Conservation (phyloP, 2,329 filamentous ascomycete genomes). For the Sporothrix dimorphospora region DNA sequence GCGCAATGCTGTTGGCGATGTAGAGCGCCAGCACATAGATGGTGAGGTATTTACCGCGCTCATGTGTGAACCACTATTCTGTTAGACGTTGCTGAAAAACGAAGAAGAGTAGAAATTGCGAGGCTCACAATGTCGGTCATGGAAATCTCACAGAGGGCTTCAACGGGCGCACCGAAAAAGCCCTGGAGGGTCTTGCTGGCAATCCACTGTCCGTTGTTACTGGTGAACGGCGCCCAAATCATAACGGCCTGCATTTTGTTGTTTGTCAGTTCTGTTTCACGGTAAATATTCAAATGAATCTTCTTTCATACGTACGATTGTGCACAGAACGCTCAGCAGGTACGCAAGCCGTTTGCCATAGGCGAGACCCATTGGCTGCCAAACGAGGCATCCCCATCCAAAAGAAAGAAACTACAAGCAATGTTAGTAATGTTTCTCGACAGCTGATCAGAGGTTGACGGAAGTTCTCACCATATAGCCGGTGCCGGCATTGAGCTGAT, state of each 20-base stretch:
- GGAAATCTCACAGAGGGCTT: neutral
- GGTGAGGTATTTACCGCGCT: neutral
- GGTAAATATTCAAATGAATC: too few species aligned
- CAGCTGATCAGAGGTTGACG: too few species aligned
- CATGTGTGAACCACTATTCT: neutral
- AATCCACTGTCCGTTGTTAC: slow-evolving; percentile 2
- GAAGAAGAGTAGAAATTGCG: too few species aligned
- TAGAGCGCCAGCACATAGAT: neutral
- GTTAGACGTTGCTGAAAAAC: neutral
- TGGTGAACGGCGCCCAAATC: neutral
- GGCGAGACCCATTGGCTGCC: neutral
- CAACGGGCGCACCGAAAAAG: slow-evolving; percentile 1
- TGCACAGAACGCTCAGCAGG: neutral
- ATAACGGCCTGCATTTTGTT: neutral
- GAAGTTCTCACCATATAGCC: neutral
- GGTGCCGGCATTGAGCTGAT: slow-evolving; percentile 1
- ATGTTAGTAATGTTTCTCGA: neutral
- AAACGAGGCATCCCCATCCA: neutral
- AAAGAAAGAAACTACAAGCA: neutral
- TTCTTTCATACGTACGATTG: neutral
- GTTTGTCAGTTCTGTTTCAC: too few species aligned
- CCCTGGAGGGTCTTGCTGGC: slow-evolving; percentile 6
- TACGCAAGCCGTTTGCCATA: neutral
- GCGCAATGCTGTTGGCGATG: slow-evolving; percentile 4
- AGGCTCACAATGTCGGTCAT: neutral